These are phyloP conservation scores for Mycena galopus DNA, from an alignment of 768 basidiomycete species.

Conservation along the genomic window DNA sequence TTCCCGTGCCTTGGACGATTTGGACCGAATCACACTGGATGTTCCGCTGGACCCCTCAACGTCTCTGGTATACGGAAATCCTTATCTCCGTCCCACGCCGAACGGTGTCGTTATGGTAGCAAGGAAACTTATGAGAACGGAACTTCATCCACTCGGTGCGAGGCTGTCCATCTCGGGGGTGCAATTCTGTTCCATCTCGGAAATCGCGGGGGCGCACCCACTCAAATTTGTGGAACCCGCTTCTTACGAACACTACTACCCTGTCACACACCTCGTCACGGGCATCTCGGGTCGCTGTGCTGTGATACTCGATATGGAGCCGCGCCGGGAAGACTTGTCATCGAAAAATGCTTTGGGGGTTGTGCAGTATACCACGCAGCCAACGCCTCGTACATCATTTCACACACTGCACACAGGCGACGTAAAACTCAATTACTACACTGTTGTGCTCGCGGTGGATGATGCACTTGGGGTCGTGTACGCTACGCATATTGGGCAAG, in stretches of 20 bases:
- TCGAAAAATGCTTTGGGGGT: not conserved
- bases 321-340: not conserved
- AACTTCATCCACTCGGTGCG: too few relatives aligned
- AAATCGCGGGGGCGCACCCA: too few relatives aligned
- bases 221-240: too few relatives aligned
- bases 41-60: too few relatives aligned
- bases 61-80: too few relatives aligned
- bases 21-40: too few relatives aligned
- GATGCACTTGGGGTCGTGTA: constrained; percentile 25
- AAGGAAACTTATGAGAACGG: too few relatives aligned
- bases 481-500: not conserved
- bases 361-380: constrained; percentile 7
- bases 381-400: not conserved
- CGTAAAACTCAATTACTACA: constrained; percentile 4
- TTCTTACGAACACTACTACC: constrained; percentile 3
- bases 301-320: not conserved
- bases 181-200: too few relatives aligned
- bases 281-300: constrained; percentile 1
- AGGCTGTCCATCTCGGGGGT: too few relatives aligned
- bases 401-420: constrained; percentile 9
- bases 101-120: too few relatives aligned
- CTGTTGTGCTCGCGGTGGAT: constrained; percentile 12
- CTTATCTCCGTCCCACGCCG: too few relatives aligned
- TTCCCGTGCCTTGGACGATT: too few relatives aligned
- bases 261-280: not conserved